phyloP scores from a whole-genome alignment of 306 rosid species.

The Prunus padus region DNA sequence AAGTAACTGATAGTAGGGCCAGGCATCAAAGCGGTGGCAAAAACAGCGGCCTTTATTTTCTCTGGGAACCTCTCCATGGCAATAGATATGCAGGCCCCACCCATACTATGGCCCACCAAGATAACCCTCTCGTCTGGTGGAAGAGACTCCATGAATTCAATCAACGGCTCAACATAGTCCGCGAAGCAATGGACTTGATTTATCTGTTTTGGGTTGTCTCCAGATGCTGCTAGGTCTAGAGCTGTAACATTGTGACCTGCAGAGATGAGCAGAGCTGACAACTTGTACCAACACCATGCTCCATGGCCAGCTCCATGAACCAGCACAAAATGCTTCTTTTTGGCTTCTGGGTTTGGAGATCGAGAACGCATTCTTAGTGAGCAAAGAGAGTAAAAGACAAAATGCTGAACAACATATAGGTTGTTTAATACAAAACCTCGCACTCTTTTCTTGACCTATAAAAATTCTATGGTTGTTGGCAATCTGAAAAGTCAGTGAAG shows the following conservation, averaged over 20 bases:
- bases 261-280: conserved; percentile 22
- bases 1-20: conserved; percentile 22
- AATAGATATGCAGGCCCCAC: conserved; percentile 33
- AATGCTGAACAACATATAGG: no score
- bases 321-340: conserved; percentile 34
- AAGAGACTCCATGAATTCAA: conserved; percentile 32
- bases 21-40: conserved; percentile 36
- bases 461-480: no score
- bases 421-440: no score
- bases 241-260: conserved; percentile 43
- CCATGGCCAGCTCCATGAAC: conserved; percentile 52
- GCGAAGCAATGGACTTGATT: conserved; percentile 17
- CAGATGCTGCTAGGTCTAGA: conserved; percentile 47
- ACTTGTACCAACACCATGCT: conserved; percentile 58
- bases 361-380: no score
- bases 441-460: no score
- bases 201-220: conserved; percentile 38
- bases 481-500: no score
- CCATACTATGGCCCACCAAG: conserved; percentile 46
- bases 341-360: neutral
- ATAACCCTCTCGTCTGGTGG: conserved; percentile 30
- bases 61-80: conserved; percentile 63
- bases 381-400: no score
- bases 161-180: conserved; percentile 40
- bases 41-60: conserved; percentile 49